A percentile compares a stretch with the other conserved stretches of the same genome.
These are phyloP conservation scores for Chrysanthemum makinoi DNA, from an alignment of 129 eudicot species.

Conservation along the genomic window DNA sequence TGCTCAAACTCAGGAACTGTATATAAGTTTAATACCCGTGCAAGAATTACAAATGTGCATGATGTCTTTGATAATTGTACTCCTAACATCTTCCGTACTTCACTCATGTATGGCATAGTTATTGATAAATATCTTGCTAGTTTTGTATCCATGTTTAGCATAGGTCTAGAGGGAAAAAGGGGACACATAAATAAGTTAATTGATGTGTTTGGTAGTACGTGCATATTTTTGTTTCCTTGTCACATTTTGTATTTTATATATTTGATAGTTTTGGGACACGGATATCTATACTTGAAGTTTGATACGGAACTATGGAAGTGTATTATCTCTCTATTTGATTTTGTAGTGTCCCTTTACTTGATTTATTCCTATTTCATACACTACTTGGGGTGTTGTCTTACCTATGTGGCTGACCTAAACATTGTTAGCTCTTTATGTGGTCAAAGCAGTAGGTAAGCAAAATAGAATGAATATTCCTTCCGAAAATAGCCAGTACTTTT, in stretches of 20 bases:
- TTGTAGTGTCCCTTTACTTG: no score
- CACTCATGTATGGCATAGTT: slow-evolving; percentile 13
- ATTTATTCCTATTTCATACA: no score
- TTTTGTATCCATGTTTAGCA: neutral
- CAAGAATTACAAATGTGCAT: neutral
- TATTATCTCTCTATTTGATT: no score
- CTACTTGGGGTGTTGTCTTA: neutral
- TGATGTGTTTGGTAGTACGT: no score
- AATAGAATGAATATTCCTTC: neutral
- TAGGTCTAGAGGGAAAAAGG: no score
- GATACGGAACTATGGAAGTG: no score
- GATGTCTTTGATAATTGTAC: slow-evolving; percentile 13
- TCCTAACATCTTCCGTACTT: slow-evolving; percentile 6
- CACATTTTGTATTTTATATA: no score
- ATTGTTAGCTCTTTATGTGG: neutral
- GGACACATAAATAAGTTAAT: no score
- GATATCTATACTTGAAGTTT: no score
- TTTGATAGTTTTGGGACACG: no score
- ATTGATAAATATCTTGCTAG: slow-evolving; percentile 13
- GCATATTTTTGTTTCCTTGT: no score
- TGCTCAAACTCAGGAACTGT: neutral
- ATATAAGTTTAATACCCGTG: slow-evolving; percentile 6
- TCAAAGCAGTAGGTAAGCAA: neutral
- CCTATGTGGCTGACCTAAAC: neutral
- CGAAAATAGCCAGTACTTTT: neutral